Conservation (phyloP, 495 filamentous ascomycete species). For the Cercophora scortea region DNA sequence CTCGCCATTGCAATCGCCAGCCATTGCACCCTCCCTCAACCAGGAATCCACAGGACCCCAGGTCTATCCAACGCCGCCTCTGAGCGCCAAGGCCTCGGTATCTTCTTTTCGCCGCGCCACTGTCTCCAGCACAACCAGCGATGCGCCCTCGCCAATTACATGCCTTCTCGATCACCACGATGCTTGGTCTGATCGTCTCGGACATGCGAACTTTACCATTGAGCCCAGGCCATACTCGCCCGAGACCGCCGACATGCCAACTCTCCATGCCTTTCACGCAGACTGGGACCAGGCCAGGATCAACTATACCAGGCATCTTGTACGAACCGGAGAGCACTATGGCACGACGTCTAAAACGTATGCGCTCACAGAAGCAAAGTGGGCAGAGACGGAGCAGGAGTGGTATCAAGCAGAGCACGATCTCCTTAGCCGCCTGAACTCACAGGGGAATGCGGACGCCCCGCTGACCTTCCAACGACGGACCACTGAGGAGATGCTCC, state of each 20-base stretch:
- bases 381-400: slow-evolving; percentile 62
- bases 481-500: slow-evolving; percentile 31
- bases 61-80: slow-evolving; percentile 59
- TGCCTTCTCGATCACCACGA: slow-evolving; percentile 59
- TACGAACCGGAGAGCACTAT: slow-evolving; percentile 80
- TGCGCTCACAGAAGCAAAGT: slow-evolving; percentile 74
- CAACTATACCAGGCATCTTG: slow-evolving; percentile 77
- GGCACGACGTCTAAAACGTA: slow-evolving; percentile 78
- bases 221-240: slow-evolving; percentile 73
- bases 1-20: slow-evolving; percentile 79
- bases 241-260: slow-evolving; percentile 43
- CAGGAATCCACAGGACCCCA: slow-evolving; percentile 16
- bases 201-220: slow-evolving; percentile 90
- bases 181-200: slow-evolving; percentile 73
- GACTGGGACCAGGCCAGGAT: slow-evolving; percentile 75
- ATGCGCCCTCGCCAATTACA: slow-evolving; percentile 41
- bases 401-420: slow-evolving; percentile 64
- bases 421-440: slow-evolving; percentile 40
- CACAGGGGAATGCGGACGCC: slow-evolving; percentile 22
- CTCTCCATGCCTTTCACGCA: slow-evolving; percentile 58
- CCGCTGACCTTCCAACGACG: slow-evolving; percentile 18
- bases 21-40: slow-evolving; percentile 28
- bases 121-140: slow-evolving; percentile 22
- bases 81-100: slow-evolving; percentile 71
- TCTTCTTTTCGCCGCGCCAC: slow-evolving; percentile 58